These are phyloP conservation scores for Simmondsia chinensis DNA, from an alignment of 148 eudicot species.

Conservation along the genomic window DNA sequence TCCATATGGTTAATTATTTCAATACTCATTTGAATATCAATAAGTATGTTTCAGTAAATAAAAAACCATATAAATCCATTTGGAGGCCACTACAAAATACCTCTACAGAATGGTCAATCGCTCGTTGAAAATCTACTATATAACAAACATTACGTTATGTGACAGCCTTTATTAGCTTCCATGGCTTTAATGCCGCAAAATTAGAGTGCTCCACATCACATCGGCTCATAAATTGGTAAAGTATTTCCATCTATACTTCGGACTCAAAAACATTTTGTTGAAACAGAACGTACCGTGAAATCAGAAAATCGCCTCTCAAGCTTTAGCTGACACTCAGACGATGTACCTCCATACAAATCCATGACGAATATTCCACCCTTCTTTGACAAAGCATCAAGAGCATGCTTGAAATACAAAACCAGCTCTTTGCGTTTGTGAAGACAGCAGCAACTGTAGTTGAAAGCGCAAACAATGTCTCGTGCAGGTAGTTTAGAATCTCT, in stretches of 20 bases:
- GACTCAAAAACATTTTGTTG: neutral
- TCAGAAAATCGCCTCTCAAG: constrained; percentile 83
- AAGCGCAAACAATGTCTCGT: constrained; percentile 91
- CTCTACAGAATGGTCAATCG: too few species aligned
- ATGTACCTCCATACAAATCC: constrained; percentile 96
- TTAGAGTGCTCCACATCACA: too few species aligned
- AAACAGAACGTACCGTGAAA: constrained; percentile 55
- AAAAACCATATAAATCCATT: too few species aligned
- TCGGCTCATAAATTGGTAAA: too few species aligned
- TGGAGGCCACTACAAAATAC: too few species aligned
- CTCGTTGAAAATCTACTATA: too few species aligned
- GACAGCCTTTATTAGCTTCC: too few species aligned
- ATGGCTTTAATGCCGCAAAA: too few species aligned
- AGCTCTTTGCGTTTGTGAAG: constrained; percentile 77
- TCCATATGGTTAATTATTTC: too few species aligned
- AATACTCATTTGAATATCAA: too few species aligned
- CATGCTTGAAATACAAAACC: constrained; percentile 75
- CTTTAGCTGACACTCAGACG: constrained; percentile 70
- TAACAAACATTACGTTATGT: too few species aligned
- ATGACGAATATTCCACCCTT: constrained; percentile 91
- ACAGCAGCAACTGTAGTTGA: constrained; percentile 98
- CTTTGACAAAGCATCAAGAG: constrained; percentile 42
- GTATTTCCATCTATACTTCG: neutral
- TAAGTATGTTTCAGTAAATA: too few species aligned
- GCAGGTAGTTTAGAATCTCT: constrained; percentile 26